Conservation (phyloP, 192 early-diverging fungal species). For the Backusella luteola region DNA sequence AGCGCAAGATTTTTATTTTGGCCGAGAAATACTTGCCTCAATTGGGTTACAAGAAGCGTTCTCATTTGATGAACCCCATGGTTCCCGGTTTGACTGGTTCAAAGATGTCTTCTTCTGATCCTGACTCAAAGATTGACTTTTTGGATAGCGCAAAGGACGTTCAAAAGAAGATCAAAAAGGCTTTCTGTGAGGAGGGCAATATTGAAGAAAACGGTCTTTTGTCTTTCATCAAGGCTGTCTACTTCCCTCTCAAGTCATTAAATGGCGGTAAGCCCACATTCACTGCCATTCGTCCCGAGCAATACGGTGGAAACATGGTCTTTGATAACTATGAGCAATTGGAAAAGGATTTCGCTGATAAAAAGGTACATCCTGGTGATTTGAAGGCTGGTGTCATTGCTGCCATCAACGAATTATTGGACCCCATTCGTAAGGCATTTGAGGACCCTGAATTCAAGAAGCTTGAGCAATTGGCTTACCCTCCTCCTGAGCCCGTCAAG, state of each 20-base stretch:
- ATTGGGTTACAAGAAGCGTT: constrained; percentile 94
- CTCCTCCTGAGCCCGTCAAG: constrained; percentile 35
- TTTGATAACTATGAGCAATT: constrained; percentile 72
- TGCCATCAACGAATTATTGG: constrained; percentile 83
- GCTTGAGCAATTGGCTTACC: constrained; percentile 84
- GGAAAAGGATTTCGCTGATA: constrained; percentile 82
- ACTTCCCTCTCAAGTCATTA: constrained; percentile 85
- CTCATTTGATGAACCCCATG: constrained; percentile 99
- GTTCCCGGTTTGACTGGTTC: constrained; percentile 89
- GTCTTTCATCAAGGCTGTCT: constrained; percentile 85
- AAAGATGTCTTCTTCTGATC: constrained; percentile 97
- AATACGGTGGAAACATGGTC: constrained; percentile 86
- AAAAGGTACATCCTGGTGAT: constrained; percentile 92
- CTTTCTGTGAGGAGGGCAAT: constrained; percentile 97
- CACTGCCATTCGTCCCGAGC: constrained; percentile 74
- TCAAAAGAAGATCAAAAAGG: constrained; percentile 85
- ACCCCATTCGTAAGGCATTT: constrained; percentile 82
- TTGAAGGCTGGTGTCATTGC: constrained; percentile 85
- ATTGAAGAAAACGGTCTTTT: constrained; percentile 90
- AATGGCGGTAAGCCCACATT: constrained; percentile 56
- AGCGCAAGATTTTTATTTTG: constrained; percentile 98
- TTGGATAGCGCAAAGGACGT: constrained; percentile 83
- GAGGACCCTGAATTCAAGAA: constrained; percentile 65
- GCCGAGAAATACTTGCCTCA: constrained; percentile 94
- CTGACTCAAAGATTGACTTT: constrained; percentile 97